These are phyloP conservation scores for Helianthus tuberosus DNA, from an alignment of 129 eudicot species.

Conservation along the genomic window DNA sequence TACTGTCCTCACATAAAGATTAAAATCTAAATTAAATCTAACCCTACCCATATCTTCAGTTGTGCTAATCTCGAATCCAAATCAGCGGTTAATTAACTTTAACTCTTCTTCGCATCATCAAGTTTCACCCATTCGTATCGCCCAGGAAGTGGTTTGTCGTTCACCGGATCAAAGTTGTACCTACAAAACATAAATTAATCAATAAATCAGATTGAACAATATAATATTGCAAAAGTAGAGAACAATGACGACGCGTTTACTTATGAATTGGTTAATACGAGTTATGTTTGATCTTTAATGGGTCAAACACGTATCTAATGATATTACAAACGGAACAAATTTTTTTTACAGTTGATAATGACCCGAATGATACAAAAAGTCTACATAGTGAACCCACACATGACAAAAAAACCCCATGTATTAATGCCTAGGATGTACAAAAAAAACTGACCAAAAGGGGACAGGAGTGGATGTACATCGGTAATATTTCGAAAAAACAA, in stretches of 20 bases:
- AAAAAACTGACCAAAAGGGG: not conserved
- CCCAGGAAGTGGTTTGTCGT: conserved; percentile 57
- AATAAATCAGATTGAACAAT: not conserved
- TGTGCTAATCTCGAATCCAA: conserved; percentile 27
- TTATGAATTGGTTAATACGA: not conserved
- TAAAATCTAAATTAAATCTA: conserved; percentile 28
- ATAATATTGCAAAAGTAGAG: not conserved
- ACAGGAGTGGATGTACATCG: not conserved
- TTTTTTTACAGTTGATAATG: not conserved
- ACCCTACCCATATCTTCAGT: conserved; percentile 37
- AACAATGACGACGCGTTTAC: not conserved
- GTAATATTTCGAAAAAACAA: not conserved
- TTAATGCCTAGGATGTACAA: not conserved
- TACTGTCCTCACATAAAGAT: conserved; percentile 32
- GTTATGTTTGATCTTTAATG: not conserved
- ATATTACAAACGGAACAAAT: not conserved
- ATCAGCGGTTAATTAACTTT: conserved; percentile 2
- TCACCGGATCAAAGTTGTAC: conserved; percentile 72
- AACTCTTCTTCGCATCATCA: conserved; percentile 26
- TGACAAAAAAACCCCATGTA: not conserved
- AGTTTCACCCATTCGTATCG: conserved; percentile 63
- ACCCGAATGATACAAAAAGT: not conserved
- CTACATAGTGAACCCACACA: not conserved
- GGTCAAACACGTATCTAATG: not conserved
- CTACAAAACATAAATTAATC: conserved; percentile 24